Evolutionary conservation across 345 rosid species (phyloP).

Genomic region (Salix arbutifolia): DNA sequence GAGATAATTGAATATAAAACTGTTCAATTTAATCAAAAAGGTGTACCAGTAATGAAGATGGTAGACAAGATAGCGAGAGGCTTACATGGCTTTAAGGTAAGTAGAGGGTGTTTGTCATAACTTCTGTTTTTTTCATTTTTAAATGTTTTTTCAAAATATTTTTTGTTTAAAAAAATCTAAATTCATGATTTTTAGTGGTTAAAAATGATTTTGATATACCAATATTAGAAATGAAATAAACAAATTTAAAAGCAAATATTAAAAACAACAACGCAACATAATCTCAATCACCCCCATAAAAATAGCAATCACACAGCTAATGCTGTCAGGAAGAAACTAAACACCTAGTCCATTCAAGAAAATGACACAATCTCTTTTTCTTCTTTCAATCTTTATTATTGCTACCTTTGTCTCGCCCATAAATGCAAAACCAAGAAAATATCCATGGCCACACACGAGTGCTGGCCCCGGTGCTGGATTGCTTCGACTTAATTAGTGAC

Average conservation of each 20-base stretch:
- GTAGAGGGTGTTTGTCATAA: not conserved
- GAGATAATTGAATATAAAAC: not conserved
- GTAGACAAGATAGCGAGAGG: not conserved
- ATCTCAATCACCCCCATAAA: too few relatives aligned
- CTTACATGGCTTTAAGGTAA: slow-evolving; percentile 8
- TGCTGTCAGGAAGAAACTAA: slow-evolving; percentile 34
- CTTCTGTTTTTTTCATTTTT: too few relatives aligned
- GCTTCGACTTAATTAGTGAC: not conserved
- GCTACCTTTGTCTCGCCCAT: not conserved
- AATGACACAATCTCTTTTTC: slow-evolving; percentile 15
- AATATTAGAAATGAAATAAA: too few relatives aligned
- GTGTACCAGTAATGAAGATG: not conserved
- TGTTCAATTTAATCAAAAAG: not conserved
- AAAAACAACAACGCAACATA: too few relatives aligned
- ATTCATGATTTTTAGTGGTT: too few relatives aligned
- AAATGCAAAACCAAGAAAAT: not conserved
- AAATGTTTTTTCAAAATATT: too few relatives aligned
- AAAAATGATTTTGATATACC: too few relatives aligned
- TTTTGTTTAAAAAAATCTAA: too few relatives aligned
- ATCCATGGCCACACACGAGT: not conserved
- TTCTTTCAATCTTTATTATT: slow-evolving; percentile 3
- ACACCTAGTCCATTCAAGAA: slow-evolving; percentile 27
- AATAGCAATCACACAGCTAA: slow-evolving; percentile 39
- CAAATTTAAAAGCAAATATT: too few relatives aligned
- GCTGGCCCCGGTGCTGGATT: not conserved